Percentiles rank a stretch among this genome's conserved stretches.
These are phyloP conservation scores for Purpureocillium lavendulum DNA, from an alignment of 2,329 filamentous ascomycete genomes.

Conservation along the genomic window DNA sequence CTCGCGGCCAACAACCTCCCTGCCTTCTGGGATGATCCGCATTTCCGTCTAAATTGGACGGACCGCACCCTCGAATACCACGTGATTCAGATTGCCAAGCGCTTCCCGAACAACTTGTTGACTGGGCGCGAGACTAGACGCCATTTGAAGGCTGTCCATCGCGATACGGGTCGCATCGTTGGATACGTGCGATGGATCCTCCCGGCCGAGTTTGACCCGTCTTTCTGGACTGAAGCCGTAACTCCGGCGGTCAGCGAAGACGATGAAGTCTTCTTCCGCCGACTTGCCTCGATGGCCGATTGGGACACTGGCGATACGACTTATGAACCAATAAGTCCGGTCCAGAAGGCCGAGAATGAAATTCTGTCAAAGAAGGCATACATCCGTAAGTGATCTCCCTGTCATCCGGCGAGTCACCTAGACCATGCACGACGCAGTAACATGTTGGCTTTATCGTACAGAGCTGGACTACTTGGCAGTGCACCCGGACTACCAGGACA, in stretches of 20 bases:
- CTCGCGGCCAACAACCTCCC: conserved; percentile 10
- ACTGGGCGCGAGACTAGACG: conserved; percentile 9
- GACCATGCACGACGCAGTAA: not conserved
- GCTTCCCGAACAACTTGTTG: conserved; percentile 10
- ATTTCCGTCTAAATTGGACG: conserved; percentile 11
- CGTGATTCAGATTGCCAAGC: conserved; percentile 10
- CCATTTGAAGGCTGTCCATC: conserved; percentile 12
- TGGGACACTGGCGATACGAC: conserved; percentile 5
- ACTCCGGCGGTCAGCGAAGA: conserved; percentile 8
- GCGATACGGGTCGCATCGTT: conserved; percentile 11
- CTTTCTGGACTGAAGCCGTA: conserved; percentile 8
- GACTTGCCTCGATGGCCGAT: conserved; percentile 5
- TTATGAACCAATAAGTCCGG: conserved; percentile 3
- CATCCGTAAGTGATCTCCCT: conserved; percentile 7
- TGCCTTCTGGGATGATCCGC: conserved; percentile 10
- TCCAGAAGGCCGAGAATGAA: conserved; percentile 4
- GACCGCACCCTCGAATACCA: conserved; percentile 13
- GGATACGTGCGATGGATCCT: conserved; percentile 15
- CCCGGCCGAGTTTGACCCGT: conserved; percentile 5
- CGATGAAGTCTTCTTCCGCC: conserved; percentile 4
- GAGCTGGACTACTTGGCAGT: conserved; percentile 19
- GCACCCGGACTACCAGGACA: conserved; percentile 16
- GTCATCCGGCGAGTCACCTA: not conserved
- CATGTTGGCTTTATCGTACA: conserved; percentile 3
- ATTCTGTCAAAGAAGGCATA: conserved; percentile 7